A percentile compares a stretch with the other conserved stretches of the same genome.
Evolutionary conservation across 148 eudicot genomes (phyloP).

Genomic region (Hydrangea macrophylla): DNA sequence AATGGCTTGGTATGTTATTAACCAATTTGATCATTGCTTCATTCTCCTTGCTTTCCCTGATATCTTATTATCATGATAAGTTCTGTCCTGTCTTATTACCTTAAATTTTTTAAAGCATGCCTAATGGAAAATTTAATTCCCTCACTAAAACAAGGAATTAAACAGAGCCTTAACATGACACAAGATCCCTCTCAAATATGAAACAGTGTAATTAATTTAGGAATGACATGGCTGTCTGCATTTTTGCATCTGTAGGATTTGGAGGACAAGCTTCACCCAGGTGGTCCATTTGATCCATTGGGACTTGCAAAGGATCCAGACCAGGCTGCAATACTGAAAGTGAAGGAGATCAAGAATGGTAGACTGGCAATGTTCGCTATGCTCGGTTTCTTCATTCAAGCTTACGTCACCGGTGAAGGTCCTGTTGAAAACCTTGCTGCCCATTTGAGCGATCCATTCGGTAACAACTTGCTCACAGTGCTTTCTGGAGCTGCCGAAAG

Average conservation of each 20-base stretch:
- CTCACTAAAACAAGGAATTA: too few relatives aligned
- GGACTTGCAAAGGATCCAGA: conserved; percentile 94
- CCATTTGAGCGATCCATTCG: conserved; percentile 88
- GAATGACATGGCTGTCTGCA: not conserved
- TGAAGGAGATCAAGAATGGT: conserved; percentile 98
- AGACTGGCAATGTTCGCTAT: conserved; percentile 96
- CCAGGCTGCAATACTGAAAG: conserved; percentile 90
- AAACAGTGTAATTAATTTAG: not conserved
- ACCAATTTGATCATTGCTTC: too few relatives aligned
- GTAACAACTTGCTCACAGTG: conserved; percentile 90
- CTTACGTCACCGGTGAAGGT: conserved; percentile 94
- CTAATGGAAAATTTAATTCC: too few relatives aligned
- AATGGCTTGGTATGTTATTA: conserved; percentile 74
- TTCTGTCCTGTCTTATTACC: not conserved
- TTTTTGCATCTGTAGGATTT: conserved; percentile 37
- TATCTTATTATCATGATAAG: not conserved
- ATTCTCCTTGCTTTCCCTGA: too few relatives aligned
- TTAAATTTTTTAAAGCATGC: not conserved
- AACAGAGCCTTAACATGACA: too few relatives aligned
- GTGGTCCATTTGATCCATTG: conserved; percentile 97
- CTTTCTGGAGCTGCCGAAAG: conserved; percentile 73
- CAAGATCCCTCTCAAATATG: too few relatives aligned
- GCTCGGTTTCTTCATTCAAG: conserved; percentile 94
- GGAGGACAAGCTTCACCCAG: conserved; percentile 98
- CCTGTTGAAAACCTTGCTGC: conserved; percentile 88